Conservation (phyloP, 202 grass and related monocot genomes). For the Cymbopogon flexuosus region DNA sequence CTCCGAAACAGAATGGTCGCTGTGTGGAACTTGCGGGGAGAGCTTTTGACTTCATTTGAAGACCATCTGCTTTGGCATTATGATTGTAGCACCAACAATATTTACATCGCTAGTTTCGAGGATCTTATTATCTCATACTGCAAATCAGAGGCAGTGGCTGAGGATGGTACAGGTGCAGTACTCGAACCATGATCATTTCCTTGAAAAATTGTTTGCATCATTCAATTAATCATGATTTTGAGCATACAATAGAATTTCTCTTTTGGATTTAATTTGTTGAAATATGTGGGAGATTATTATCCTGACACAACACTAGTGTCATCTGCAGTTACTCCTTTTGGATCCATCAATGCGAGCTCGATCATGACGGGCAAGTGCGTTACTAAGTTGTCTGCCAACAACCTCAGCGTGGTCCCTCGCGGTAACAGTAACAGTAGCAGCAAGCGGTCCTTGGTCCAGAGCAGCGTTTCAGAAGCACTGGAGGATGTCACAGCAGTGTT, state of each 20-base stretch:
- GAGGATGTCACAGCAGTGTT: constrained; percentile 83
- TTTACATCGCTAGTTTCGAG: constrained; percentile 74
- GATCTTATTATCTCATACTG: constrained; percentile 89
- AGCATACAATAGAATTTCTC: no score
- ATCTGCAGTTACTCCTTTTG: constrained; percentile 43
- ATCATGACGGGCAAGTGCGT: constrained; percentile 87
- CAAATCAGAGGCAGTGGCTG: constrained; percentile 49
- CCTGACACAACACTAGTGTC: neutral
- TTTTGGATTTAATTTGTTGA: no score
- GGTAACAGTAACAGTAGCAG: constrained; percentile 29
- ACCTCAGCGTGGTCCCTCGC: constrained; percentile 1
- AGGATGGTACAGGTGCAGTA: constrained; percentile 44
- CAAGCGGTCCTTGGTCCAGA: constrained; percentile 38
- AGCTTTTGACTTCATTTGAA: constrained; percentile 81
- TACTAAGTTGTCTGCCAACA: constrained; percentile 50
- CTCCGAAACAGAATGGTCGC: constrained; percentile 73
- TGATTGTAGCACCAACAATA: constrained; percentile 69
- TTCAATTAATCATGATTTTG: neutral
- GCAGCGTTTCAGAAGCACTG: constrained; percentile 55
- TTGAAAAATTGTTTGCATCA: constrained; percentile 13
- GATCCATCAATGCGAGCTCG: constrained; percentile 81
- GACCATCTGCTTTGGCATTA: constrained; percentile 88
- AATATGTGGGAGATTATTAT: no score
- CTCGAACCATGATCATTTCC: constrained; percentile 5
- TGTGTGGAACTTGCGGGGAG: constrained; percentile 81